These are phyloP conservation scores for Cordyceps tenuipes DNA, from an alignment of 2,329 filamentous ascomycete species.

Conservation along the genomic window DNA sequence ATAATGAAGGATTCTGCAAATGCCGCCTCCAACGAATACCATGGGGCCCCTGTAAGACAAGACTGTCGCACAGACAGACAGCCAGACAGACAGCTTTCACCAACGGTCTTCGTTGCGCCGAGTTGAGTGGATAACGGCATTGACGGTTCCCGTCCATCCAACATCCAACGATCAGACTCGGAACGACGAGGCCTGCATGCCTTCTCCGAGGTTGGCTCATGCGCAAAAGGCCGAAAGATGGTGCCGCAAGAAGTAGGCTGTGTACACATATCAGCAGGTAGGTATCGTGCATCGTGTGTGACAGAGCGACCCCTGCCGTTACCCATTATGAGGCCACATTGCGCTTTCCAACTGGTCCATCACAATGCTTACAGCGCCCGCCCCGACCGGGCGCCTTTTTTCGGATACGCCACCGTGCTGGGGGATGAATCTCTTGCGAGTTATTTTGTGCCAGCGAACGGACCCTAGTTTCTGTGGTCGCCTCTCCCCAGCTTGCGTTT, in stretches of 20 bases:
- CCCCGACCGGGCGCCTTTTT: neutral
- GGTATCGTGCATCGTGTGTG: neutral
- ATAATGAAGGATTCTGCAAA: neutral
- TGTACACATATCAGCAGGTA: neutral
- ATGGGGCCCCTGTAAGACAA: neutral
- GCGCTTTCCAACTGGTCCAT: constrained; percentile 1
- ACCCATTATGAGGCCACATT: neutral
- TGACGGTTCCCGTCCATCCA: neutral
- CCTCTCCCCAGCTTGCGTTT: neutral
- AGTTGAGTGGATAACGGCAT: neutral
- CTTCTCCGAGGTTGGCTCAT: neutral
- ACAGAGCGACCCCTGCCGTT: neutral
- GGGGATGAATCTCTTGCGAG: neutral
- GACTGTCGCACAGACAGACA: neutral
- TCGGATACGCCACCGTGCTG: neutral
- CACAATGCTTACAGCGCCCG: neutral
- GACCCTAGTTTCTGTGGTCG: neutral
- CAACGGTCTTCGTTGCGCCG: neutral
- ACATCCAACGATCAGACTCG: neutral
- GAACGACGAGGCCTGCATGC: neutral
- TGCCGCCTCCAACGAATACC: neutral
- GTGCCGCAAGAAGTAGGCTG: neutral
- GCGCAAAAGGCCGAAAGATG: neutral
- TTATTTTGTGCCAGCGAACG: neutral
- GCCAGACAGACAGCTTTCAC: neutral